These are phyloP conservation scores for Fraxinus quadrangulata DNA, from an alignment of 257 asterid genomes.

Conservation along the genomic window DNA sequence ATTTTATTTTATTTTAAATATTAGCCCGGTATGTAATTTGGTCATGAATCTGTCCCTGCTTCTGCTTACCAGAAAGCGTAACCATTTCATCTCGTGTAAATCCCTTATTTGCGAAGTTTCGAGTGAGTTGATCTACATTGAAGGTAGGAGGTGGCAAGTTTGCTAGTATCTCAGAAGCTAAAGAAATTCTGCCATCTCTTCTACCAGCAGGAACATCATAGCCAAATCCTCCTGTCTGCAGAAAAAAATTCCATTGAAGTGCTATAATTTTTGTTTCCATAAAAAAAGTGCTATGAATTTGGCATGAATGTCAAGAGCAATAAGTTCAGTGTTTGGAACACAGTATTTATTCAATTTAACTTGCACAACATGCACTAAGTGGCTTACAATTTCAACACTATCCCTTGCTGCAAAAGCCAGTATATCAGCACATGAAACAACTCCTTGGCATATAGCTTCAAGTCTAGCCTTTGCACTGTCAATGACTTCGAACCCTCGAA, in stretches of 20 bases:
- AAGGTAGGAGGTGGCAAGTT: slow-evolving; percentile 58
- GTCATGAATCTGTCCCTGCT: too few species aligned
- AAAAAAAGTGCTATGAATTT: too few species aligned
- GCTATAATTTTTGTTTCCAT: too few species aligned
- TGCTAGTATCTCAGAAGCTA: slow-evolving; percentile 43
- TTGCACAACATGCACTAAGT: neutral
- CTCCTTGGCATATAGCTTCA: slow-evolving; percentile 53
- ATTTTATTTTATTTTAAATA: too few species aligned
- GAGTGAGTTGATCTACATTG: slow-evolving; percentile 58
- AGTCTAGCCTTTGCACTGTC: slow-evolving; percentile 59
- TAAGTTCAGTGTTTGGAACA: neutral
- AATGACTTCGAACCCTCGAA: slow-evolving; percentile 68
- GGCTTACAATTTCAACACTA: slow-evolving; percentile 61
- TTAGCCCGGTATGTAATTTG: too few species aligned
- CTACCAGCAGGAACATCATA: slow-evolving; percentile 74
- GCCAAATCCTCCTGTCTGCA: slow-evolving; percentile 62
- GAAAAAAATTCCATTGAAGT: neutral
- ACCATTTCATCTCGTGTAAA: slow-evolving; percentile 78
- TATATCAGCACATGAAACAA: slow-evolving; percentile 83
- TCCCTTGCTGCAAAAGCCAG: slow-evolving; percentile 85
- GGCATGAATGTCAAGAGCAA: neutral
- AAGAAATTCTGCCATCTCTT: slow-evolving; percentile 73
- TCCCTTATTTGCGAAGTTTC: slow-evolving; percentile 54
- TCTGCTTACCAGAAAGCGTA: slow-evolving; percentile 68
- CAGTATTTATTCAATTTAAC: too few species aligned